phyloP scores from a whole-genome alignment of 2,329 filamentous ascomycete species.

The Colletotrichum karsti region DNA sequence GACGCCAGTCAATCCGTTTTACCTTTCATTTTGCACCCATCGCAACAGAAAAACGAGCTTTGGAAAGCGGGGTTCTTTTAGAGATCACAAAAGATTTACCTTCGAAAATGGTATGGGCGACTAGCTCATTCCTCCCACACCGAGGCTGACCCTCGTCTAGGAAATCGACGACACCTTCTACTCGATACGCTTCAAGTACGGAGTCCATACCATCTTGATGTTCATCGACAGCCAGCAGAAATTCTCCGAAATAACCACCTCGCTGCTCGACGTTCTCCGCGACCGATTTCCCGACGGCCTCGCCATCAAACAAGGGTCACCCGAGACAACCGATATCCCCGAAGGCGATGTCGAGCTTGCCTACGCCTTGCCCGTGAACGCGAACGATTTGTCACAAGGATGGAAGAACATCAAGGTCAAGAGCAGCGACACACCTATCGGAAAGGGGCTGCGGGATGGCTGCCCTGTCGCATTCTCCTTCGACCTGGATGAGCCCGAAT shows the following conservation, averaged over 20 bases:
- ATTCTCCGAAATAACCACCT: slow-evolving; percentile 64
- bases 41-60: background rate
- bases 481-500: slow-evolving; percentile 47
- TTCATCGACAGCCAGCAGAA: slow-evolving; percentile 67
- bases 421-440: slow-evolving; percentile 47
- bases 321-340: slow-evolving; percentile 49
- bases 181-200: slow-evolving; percentile 78
- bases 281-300: slow-evolving; percentile 66
- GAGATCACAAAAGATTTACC: no score
- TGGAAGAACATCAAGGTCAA: slow-evolving; percentile 56
- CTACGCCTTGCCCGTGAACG: slow-evolving; percentile 55
- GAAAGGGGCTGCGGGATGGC: slow-evolving; percentile 55
- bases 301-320: slow-evolving; percentile 40
- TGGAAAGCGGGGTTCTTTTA: no score
- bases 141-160: background rate
- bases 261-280: slow-evolving; percentile 65
- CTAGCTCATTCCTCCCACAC: background rate
- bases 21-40: no score
- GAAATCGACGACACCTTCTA: slow-evolving; percentile 58
- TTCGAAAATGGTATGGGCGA: background rate
- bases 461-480: slow-evolving; percentile 60
- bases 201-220: slow-evolving; percentile 75
- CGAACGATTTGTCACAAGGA: slow-evolving; percentile 54
- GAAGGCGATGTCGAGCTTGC: slow-evolving; percentile 48
- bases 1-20: no score